phyloP scores from a whole-genome alignment of 129 eudicot genomes.

The Logfia minima region DNA sequence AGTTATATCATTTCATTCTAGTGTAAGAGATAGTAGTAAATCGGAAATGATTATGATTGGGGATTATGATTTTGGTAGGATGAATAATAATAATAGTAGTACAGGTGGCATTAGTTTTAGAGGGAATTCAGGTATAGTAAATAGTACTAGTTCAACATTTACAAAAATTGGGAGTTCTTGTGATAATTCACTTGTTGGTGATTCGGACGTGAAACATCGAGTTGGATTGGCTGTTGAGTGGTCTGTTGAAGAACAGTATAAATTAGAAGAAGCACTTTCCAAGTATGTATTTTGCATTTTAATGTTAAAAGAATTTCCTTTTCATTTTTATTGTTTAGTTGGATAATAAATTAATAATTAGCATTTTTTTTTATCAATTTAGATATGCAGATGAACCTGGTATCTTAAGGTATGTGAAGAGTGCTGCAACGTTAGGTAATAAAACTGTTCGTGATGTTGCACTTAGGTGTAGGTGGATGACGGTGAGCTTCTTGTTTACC shows the following conservation, averaged over 20 bases:
- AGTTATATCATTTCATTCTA: slow-evolving; percentile 49
- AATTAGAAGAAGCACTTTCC: slow-evolving; percentile 77
- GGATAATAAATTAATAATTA: not conserved
- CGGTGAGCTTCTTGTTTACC: slow-evolving; percentile 55
- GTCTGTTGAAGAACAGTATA: slow-evolving; percentile 80
- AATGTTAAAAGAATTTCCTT: not conserved
- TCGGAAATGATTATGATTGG: slow-evolving; percentile 52
- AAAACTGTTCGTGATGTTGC: slow-evolving; percentile 98
- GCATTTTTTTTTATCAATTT: slow-evolving; percentile 25
- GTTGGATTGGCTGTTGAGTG: slow-evolving; percentile 71
- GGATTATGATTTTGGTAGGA: slow-evolving; percentile 20
- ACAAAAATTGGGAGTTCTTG: slow-evolving; percentile 38
- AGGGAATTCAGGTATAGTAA: slow-evolving; percentile 38
- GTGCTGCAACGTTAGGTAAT: slow-evolving; percentile 73
- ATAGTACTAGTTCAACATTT: slow-evolving; percentile 21
- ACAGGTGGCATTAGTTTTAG: slow-evolving; percentile 31
- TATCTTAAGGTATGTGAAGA: slow-evolving; percentile 77
- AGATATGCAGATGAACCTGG: slow-evolving; percentile 76
- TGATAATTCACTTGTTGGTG: slow-evolving; percentile 48
- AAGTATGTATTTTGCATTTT: slow-evolving; percentile 53
- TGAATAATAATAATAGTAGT: slow-evolving; percentile 14
- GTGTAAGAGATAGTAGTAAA: slow-evolving; percentile 34
- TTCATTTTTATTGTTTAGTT: not conserved
- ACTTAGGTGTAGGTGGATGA: slow-evolving; percentile 86
- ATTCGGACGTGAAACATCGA: slow-evolving; percentile 67